These are phyloP conservation scores for Ogataea methanolica DNA, from an alignment of 805 yeast genomes.

Conservation along the genomic window DNA sequence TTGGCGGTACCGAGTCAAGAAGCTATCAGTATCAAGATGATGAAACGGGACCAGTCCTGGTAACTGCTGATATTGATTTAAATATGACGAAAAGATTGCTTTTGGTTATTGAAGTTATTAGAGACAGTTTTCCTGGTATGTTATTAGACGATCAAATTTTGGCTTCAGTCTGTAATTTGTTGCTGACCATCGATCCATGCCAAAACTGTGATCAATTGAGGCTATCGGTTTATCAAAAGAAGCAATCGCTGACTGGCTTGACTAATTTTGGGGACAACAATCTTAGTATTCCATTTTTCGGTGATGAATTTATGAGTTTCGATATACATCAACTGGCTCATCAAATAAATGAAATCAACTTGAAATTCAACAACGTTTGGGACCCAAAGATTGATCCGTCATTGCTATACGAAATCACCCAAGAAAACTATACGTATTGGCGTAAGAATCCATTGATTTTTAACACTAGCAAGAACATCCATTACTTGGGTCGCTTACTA, in stretches of 20 bases:
- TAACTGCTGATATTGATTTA: constrained; percentile 12
- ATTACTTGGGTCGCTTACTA: constrained; percentile 70
- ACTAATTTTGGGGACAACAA: constrained; percentile 24
- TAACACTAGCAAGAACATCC: constrained; percentile 60
- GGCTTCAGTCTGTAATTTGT: constrained; percentile 49
- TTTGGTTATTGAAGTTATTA: constrained; percentile 50
- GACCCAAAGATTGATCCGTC: constrained; percentile 77
- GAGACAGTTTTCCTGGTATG: constrained; percentile 62
- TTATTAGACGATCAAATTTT: constrained; percentile 59
- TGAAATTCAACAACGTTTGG: constrained; percentile 65
- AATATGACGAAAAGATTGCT: constrained; percentile 46
- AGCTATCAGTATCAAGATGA: background rate
- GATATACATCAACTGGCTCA: constrained; percentile 52
- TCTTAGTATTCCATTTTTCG: constrained; percentile 9
- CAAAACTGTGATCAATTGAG: constrained; percentile 51
- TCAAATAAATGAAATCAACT: constrained; percentile 63
- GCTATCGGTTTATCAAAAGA: constrained; percentile 45
- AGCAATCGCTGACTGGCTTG: constrained; percentile 38
- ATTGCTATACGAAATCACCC: constrained; percentile 54
- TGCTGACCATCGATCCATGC: constrained; percentile 46
- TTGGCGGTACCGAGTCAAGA: background rate
- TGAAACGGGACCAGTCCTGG: constrained; percentile 5
- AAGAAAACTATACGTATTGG: constrained; percentile 39
- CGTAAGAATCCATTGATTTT: constrained; percentile 73
- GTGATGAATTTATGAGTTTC: constrained; percentile 48